phyloP scores from a whole-genome alignment of 1,284 basidiomycete genomes.

The Apiotrichum sp. region DNA sequence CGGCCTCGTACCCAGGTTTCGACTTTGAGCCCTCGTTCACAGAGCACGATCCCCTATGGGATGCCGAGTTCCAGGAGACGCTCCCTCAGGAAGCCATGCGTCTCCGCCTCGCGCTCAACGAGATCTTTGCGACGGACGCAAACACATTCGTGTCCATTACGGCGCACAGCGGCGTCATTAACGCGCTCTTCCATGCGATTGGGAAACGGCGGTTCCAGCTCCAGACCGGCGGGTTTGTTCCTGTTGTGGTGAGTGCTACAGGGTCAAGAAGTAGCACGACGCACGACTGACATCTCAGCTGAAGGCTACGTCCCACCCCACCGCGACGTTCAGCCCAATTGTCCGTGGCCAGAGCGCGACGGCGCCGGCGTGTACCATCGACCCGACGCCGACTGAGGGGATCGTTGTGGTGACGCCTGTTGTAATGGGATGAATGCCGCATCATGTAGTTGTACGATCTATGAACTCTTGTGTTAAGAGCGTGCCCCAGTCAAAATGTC shows the following conservation, averaged over 20 bases:
- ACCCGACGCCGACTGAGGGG: too few relatives aligned
- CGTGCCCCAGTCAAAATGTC: too few relatives aligned
- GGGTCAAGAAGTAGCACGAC: background rate
- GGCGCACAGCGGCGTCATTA: conserved; percentile 39
- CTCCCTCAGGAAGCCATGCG: conserved; percentile 24
- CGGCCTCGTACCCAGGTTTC: conserved; percentile 24
- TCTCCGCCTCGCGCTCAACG: conserved; percentile 25
- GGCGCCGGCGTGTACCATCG: conserved; percentile 13
- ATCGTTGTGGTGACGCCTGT: too few relatives aligned
- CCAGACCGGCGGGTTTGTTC: conserved; percentile 29
- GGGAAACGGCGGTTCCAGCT: conserved; percentile 24
- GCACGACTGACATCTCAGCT: conserved; percentile 4
- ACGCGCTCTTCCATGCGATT: conserved; percentile 29
- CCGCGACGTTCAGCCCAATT: conserved; percentile 16
- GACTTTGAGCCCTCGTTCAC: conserved; percentile 34
- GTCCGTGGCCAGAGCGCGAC: conserved; percentile 20
- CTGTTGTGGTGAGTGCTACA: conserved; percentile 18
- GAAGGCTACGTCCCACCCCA: conserved; percentile 18
- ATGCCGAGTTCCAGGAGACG: conserved; percentile 29
- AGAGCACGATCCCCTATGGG: conserved; percentile 39
- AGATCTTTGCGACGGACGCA: conserved; percentile 36
- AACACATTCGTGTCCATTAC: conserved; percentile 38
- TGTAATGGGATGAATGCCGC: too few relatives aligned
- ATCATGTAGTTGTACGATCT: too few relatives aligned
- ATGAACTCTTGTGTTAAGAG: too few relatives aligned